A percentile compares a stretch with the other conserved stretches of the same genome.
phyloP scores from a whole-genome alignment of 139 green algal genomes.

The Chlamydomonas incerta region DNA sequence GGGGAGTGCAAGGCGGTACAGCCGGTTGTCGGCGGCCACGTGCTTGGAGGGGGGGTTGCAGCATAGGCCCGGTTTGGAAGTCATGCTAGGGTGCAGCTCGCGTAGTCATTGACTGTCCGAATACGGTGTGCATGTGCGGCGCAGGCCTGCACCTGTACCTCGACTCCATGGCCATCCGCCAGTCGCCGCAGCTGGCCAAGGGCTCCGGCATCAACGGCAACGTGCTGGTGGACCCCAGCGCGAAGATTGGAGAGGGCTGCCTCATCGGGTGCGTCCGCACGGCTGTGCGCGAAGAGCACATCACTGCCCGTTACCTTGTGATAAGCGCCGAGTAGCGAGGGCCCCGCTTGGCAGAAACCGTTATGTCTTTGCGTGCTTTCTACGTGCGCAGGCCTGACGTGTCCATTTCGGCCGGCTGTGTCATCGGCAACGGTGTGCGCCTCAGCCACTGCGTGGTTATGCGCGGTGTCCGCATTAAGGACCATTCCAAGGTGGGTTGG shows the following conservation, averaged over 20 bases:
- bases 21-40: too few species aligned
- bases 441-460: constrained; percentile 93
- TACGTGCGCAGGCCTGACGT: constrained; percentile 63
- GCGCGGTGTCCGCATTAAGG: constrained; percentile 76
- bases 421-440: constrained; percentile 93
- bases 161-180: constrained; percentile 71
- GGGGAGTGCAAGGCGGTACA: too few species aligned
- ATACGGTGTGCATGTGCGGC: background rate
- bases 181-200: constrained; percentile 65
- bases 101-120: too few species aligned
- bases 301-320: too few species aligned
- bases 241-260: constrained; percentile 87
- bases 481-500: constrained; percentile 71
- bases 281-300: too few species aligned
- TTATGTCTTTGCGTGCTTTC: background rate
- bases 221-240: constrained; percentile 83
- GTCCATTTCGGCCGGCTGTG: constrained; percentile 87
- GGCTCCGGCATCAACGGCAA: constrained; percentile 74
- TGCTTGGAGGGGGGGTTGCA: too few species aligned
- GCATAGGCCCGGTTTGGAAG: too few species aligned
- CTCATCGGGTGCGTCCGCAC: constrained; percentile 80
- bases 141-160: constrained; percentile 92
- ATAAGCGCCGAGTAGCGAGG: too few species aligned
- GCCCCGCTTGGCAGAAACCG: too few species aligned
- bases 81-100: too few species aligned